These are phyloP conservation scores for Takakia lepidozioides DNA, from an alignment of 225 moss, liverwort and hornwort genomes.

Conservation along the genomic window DNA sequence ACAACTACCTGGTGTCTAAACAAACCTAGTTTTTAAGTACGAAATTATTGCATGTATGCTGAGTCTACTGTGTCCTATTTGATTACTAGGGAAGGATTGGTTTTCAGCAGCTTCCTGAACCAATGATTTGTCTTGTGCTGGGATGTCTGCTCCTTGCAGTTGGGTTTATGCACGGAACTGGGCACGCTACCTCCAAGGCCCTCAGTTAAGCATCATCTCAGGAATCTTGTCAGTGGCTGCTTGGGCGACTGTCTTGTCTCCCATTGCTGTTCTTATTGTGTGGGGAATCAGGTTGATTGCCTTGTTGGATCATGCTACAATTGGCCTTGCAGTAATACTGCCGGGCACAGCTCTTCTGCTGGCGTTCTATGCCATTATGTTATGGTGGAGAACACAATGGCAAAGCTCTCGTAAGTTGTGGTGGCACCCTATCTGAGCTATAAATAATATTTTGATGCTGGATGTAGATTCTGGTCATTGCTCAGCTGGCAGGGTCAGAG, in stretches of 20 bases:
- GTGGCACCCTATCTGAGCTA: slow-evolving; percentile 6
- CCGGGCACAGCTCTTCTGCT: slow-evolving; percentile 93
- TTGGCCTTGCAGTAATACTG: slow-evolving; percentile 97
- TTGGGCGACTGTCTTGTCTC: slow-evolving; percentile 83
- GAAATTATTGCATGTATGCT: too few species aligned
- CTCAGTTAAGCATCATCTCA: slow-evolving; percentile 74
- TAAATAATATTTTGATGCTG: neutral
- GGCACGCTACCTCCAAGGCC: slow-evolving; percentile 87
- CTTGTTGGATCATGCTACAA: slow-evolving; percentile 79
- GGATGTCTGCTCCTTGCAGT: slow-evolving; percentile 63
- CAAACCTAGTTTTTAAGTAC: too few species aligned
- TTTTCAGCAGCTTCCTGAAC: slow-evolving; percentile 2
- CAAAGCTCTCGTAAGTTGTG: slow-evolving; percentile 90
- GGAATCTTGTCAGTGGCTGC: slow-evolving; percentile 71
- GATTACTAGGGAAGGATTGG: neutral
- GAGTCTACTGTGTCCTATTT: too few species aligned
- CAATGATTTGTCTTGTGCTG: slow-evolving; percentile 6
- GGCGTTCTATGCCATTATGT: slow-evolving; percentile 98
- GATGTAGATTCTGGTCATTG: too few species aligned
- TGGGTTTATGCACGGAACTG: slow-evolving; percentile 99
- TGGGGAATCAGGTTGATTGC: slow-evolving; percentile 80
- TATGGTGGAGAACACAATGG: slow-evolving; percentile 99
- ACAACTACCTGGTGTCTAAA: too few species aligned
- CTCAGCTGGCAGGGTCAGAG: too few species aligned
- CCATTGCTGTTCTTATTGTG: slow-evolving; percentile 72